A percentile compares a stretch with the other conserved stretches of the same genome.
Evolutionary conservation across 2,329 filamentous ascomycete genomes (phyloP).

Genomic region (Xylariales sp.): DNA sequence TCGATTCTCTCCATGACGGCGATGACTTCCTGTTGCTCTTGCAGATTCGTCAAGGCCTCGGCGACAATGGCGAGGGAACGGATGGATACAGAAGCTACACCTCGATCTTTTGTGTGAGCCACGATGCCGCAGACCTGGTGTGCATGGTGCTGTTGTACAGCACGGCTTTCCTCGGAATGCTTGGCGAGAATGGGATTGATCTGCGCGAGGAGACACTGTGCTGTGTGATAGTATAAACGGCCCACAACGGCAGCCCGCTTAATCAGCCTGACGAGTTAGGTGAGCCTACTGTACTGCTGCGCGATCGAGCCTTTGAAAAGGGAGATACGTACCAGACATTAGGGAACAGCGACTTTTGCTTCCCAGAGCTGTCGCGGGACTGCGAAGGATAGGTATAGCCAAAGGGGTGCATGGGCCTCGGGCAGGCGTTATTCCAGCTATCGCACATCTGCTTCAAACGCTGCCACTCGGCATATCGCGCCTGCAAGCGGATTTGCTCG

Average conservation of each 20-base stretch:
- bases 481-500: slow-evolving; percentile 59
- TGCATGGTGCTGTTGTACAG: slow-evolving; percentile 68
- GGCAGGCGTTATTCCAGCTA: slow-evolving; percentile 73
- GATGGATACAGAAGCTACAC: slow-evolving; percentile 73
- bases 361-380: slow-evolving; percentile 33
- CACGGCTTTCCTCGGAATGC: slow-evolving; percentile 61
- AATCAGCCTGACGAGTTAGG: slow-evolving; percentile 67
- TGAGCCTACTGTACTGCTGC: no score
- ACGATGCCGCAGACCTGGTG: slow-evolving; percentile 86
- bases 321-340: slow-evolving; percentile 66
- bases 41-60: slow-evolving; percentile 61
- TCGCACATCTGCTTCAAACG: slow-evolving; percentile 77
- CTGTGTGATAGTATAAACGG: slow-evolving; percentile 83
- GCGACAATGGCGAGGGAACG: slow-evolving; percentile 75
- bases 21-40: slow-evolving; percentile 78
- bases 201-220: slow-evolving; percentile 74
- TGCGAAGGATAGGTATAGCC: slow-evolving; percentile 68
- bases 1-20: slow-evolving; percentile 71
- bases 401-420: slow-evolving; percentile 82
- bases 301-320: not conserved
- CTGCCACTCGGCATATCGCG: slow-evolving; percentile 71
- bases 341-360: slow-evolving; percentile 71
- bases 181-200: slow-evolving; percentile 66
- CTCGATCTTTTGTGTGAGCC: slow-evolving; percentile 76
- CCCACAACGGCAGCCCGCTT: slow-evolving; percentile 78